Evolutionary conservation across 768 basidiomycete genomes (phyloP), one percentile per base, ranked within the genome.

Genomic region (Naganishia vaughanmartiniae): DNA sequence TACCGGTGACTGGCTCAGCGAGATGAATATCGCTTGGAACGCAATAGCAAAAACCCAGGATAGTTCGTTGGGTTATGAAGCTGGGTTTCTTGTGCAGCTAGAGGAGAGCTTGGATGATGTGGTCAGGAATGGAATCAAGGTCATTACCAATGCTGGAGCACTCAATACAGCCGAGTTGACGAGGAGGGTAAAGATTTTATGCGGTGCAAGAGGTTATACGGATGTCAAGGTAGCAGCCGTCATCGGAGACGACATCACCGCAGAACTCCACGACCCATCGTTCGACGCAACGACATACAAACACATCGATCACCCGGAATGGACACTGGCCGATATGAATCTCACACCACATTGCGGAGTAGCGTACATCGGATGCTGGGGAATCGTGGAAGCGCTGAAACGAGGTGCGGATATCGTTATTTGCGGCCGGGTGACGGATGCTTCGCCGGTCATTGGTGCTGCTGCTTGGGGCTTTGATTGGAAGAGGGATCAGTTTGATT

Each of bases 21-120:
- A 63, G 60, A 63, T 63, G 60, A 63, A 63, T 28, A 63, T 63
- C 39, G 60, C 60, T 4, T 63, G 60, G 60, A 63, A 63, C 30
- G 60, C 60, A 4, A 63, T 63, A 24, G 60, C 60, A 24, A 63
- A 63, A 34, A 45, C 21, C n/a, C 42, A 63, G 39, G 60, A 63
- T 30, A 46, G 60, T 34, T 63, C 60, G 36, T 45, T 63, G 39
- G 60, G 60, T n/a, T 63, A 63, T 45, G 60, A 63, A 63, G 60
- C 60, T 12, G 60, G 60, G 60, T 63, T 63, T 63, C 30, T 63
- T 34, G 39, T 45, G 14, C 60, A 63, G 60, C 60, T 63, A n/a
- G 60, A 63, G 39, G 39, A 63, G n/a, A 63, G 60, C n/a, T 26
- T 63, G 17, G 60, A 63, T 19, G 39, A 63, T 36, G 39, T 63